phyloP scores from a whole-genome alignment of 2,329 filamentous ascomycete species.

The Tothia fuscella region DNA sequence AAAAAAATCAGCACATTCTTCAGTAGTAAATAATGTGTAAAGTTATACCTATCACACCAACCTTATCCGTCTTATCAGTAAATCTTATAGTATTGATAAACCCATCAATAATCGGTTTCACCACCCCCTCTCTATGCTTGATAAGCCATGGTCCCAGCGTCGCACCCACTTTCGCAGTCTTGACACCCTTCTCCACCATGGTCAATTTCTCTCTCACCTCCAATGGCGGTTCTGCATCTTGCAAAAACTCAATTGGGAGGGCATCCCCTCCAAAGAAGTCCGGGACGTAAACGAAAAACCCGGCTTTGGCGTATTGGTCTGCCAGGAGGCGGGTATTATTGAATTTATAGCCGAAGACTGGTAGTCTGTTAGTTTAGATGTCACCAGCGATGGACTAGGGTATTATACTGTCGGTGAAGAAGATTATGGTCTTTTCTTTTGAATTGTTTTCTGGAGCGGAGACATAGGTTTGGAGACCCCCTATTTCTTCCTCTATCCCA shows the following conservation, averaged over 20 bases:
- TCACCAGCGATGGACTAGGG: not conserved
- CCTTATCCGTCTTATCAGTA: slow-evolving; percentile 18
- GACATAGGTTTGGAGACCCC: slow-evolving; percentile 30
- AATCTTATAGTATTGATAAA: slow-evolving; percentile 19
- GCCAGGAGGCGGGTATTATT: slow-evolving; percentile 34
- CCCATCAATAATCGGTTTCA: slow-evolving; percentile 30
- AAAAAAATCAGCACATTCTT: too few species aligned
- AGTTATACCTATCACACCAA: slow-evolving; percentile 34
- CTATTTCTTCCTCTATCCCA: slow-evolving; percentile 26
- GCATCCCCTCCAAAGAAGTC: slow-evolving; percentile 32
- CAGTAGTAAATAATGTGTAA: too few species aligned
- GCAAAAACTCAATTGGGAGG: slow-evolving; percentile 26
- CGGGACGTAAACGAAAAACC: slow-evolving; percentile 35
- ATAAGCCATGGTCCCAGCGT: slow-evolving; percentile 32
- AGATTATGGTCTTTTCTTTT: slow-evolving; percentile 34
- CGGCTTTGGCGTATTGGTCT: slow-evolving; percentile 34
- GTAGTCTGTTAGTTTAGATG: slow-evolving; percentile 15
- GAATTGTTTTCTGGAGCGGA: slow-evolving; percentile 29
- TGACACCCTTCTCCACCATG: slow-evolving; percentile 28
- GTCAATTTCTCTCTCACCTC: slow-evolving; percentile 25
- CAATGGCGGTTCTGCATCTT: slow-evolving; percentile 31
- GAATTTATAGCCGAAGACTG: slow-evolving; percentile 38
- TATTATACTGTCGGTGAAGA: slow-evolving; percentile 31
- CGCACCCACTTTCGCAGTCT: slow-evolving; percentile 28
- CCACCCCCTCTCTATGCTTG: slow-evolving; percentile 31